These are phyloP conservation scores for Golubevia sp. DNA, from an alignment of 1,284 basidiomycete species.

Conservation along the genomic window DNA sequence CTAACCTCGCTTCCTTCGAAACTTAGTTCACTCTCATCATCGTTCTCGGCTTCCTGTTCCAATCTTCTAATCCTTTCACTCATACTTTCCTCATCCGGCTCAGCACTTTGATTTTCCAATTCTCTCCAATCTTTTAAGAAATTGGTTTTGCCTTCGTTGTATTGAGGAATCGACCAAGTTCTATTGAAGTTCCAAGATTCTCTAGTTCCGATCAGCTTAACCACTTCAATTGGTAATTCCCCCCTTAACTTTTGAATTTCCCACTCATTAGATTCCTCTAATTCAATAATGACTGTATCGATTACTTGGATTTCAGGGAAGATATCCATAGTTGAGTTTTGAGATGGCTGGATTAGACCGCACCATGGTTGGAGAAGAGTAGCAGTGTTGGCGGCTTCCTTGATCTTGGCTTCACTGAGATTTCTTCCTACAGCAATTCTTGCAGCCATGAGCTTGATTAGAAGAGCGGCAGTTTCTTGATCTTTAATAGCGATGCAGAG, in stretches of 20 bases:
- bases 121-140: not conserved
- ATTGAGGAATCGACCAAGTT: not conserved
- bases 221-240: too few relatives aligned
- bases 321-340: not conserved
- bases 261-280: not conserved
- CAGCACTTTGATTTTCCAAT: not conserved
- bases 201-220: too few relatives aligned
- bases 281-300: not conserved
- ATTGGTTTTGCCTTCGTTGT: not conserved
- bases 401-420: not conserved
- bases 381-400: not conserved
- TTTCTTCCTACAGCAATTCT: not conserved
- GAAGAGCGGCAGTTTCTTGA: not conserved
- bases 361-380: not conserved
- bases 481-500: not conserved
- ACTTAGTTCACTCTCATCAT: too few relatives aligned
- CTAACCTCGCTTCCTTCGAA: too few relatives aligned
- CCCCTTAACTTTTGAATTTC: not conserved
- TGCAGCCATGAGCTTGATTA: not conserved
- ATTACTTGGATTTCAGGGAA: not conserved
- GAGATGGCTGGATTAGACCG: not conserved
- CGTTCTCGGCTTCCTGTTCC: not conserved
- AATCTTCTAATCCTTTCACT: not conserved
- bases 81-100: not conserved
- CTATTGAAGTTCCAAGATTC: too few relatives aligned